These are phyloP conservation scores for Pleurotus giganteus DNA, from an alignment of 768 basidiomycete species.

Conservation along the genomic window DNA sequence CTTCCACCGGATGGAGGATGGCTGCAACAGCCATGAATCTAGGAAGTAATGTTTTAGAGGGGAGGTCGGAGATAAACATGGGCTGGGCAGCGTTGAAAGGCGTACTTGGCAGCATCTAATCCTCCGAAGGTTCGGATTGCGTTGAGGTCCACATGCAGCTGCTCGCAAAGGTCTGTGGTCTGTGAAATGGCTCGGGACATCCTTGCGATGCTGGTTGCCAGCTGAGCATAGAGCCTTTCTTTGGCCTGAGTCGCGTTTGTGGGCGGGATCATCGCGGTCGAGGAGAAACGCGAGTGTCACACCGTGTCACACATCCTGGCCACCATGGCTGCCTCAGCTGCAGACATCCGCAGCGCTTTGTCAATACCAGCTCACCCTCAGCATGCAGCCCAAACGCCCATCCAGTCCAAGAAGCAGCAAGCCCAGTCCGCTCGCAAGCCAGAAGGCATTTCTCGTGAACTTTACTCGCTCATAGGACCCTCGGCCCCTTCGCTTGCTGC, in stretches of 20 bases:
- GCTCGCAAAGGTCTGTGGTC: constrained; percentile 76
- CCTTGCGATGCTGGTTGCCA: constrained; percentile 64
- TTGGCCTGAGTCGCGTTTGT: constrained; percentile 75
- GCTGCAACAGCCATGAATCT: constrained; percentile 54
- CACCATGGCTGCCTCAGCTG: constrained; percentile 66
- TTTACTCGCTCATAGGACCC: constrained; percentile 94
- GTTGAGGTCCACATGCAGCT: constrained; percentile 70
- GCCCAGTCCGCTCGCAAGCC: constrained; percentile 58
- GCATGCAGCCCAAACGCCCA: constrained; percentile 35
- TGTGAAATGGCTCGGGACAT: constrained; percentile 67
- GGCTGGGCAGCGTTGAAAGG: constrained; percentile 12
- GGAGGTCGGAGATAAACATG: not conserved
- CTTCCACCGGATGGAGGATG: constrained; percentile 34
- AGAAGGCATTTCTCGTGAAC: constrained; percentile 89
- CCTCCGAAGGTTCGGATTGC: constrained; percentile 80
- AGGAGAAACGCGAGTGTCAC: constrained; percentile 14
- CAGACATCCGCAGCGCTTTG: constrained; percentile 84
- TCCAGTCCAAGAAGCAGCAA: constrained; percentile 45
- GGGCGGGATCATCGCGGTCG: constrained; percentile 20
- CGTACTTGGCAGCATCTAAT: constrained; percentile 80
- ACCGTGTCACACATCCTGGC: not conserved
- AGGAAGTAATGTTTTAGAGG: constrained; percentile 2
- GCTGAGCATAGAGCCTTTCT: constrained; percentile 76
- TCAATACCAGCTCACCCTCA: constrained; percentile 49
- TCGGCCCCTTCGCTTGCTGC: constrained; percentile 84